These are phyloP conservation scores for Microbotryomycetes sp. DNA, from an alignment of 1,284 basidiomycete species.

Conservation along the genomic window DNA sequence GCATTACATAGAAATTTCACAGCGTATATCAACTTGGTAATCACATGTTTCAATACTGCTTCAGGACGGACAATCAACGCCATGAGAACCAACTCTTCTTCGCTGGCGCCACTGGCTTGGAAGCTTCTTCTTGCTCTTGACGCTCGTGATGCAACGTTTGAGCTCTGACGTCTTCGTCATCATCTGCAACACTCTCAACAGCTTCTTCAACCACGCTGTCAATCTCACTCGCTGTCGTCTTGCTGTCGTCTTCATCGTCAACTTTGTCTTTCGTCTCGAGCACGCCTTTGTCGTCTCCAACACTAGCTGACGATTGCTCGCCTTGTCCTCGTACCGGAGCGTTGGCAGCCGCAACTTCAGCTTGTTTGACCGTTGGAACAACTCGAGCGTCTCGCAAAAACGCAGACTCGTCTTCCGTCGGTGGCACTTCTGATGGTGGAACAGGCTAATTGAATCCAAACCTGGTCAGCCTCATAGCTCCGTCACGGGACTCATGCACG, in stretches of 20 bases:
- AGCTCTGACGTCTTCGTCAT: not conserved
- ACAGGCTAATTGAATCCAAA: conserved; percentile 6
- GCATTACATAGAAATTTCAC: no score
- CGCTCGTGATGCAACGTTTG: not conserved
- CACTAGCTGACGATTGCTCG: not conserved
- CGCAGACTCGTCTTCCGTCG: conserved; percentile 19
- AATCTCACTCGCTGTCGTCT: no score
- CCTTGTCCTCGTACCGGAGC: not conserved
- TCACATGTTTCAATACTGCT: no score
- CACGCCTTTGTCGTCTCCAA: not conserved
- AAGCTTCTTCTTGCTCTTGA: not conserved
- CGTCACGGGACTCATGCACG: not conserved
- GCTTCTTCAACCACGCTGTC: not conserved
- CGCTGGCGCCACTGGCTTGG: not conserved
- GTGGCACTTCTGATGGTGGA: conserved; percentile 11
- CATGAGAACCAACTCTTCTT: not conserved
- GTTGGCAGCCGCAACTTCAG: conserved; percentile 5
- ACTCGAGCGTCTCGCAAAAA: conserved; percentile 20
- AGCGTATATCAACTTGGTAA: no score
- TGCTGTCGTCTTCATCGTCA: not conserved
- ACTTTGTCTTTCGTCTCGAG: not conserved
- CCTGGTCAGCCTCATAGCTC: not conserved
- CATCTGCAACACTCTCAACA: not conserved
- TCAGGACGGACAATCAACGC: not conserved
- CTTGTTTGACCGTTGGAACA: conserved; percentile 23